These are phyloP conservation scores for Lipomyces yamadae DNA, from an alignment of 805 yeast species.

Conservation along the genomic window DNA sequence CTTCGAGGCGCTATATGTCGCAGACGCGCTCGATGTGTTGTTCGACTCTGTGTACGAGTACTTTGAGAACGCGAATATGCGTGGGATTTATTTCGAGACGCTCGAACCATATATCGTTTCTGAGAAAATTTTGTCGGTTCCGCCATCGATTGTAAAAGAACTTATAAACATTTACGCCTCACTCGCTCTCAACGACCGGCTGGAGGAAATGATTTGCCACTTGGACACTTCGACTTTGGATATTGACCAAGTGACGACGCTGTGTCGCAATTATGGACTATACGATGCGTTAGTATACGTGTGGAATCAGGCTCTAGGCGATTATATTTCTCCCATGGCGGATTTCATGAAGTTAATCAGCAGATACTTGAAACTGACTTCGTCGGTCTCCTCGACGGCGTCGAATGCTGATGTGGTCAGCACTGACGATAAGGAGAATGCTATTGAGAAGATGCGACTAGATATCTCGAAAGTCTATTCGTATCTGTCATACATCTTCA, in stretches of 20 bases:
- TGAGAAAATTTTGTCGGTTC: constrained; percentile 54
- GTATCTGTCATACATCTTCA: constrained; percentile 69
- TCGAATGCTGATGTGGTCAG: constrained; percentile 28
- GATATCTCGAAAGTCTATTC: constrained; percentile 52
- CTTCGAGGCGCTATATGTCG: constrained; percentile 51
- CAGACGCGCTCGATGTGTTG: constrained; percentile 47
- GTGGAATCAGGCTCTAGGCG: constrained; percentile 71
- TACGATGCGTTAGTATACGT: constrained; percentile 70
- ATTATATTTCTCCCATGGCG: constrained; percentile 70
- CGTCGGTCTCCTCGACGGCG: constrained; percentile 16
- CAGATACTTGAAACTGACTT: constrained; percentile 10
- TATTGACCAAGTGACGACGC: constrained; percentile 70
- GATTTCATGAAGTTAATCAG: constrained; percentile 56
- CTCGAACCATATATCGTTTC: constrained; percentile 59
- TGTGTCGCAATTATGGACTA: constrained; percentile 62
- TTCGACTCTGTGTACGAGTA: constrained; percentile 55
- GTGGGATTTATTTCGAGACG: constrained; percentile 54
- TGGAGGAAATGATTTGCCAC: constrained; percentile 72
- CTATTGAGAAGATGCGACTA: constrained; percentile 5
- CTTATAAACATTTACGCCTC: constrained; percentile 60
- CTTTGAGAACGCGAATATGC: constrained; percentile 47
- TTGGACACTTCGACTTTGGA: constrained; percentile 73
- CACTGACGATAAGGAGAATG: constrained; percentile 28
- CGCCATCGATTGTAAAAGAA: constrained; percentile 67
- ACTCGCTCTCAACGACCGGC: constrained; percentile 50